phyloP scores from a whole-genome alignment of 2,329 filamentous ascomycete species.

The Fusarium secorum region DNA sequence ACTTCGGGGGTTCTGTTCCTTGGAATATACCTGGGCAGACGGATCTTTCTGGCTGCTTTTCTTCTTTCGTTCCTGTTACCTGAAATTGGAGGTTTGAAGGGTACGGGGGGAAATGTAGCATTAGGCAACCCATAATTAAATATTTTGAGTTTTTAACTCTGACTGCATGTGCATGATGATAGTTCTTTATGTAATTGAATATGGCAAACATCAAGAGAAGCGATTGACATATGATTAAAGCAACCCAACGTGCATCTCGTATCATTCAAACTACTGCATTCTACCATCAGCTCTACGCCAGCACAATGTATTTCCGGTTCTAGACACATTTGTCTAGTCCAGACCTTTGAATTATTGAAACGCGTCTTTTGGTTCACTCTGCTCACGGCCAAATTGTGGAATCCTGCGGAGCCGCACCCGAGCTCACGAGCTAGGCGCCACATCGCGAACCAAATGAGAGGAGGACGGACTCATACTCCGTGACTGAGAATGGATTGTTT shows the following conservation, averaged over 20 bases:
- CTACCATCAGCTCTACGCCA: neutral
- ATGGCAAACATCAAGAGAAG: neutral
- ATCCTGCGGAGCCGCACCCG: constrained; percentile 37
- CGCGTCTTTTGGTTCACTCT: neutral
- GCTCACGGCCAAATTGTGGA: constrained; percentile 25
- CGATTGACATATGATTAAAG: constrained; percentile 15
- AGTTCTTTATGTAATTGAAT: neutral
- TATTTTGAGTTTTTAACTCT: constrained; percentile 9
- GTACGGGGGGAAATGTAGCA: neutral
- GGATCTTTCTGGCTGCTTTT: neutral
- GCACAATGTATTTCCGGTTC: neutral
- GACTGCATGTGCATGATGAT: neutral
- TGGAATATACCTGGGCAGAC: constrained; percentile 5
- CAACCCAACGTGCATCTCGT: constrained; percentile 21
- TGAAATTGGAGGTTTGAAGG: neutral
- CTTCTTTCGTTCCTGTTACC: neutral
- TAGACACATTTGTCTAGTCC: constrained; percentile 2
- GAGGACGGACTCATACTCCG: neutral
- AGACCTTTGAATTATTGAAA: constrained; percentile 3
- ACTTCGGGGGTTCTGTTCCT: constrained; percentile 4
- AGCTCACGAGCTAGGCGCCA: constrained; percentile 12
- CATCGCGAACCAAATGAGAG: neutral
- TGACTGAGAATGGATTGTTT: constrained; percentile 10
- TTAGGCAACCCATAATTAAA: neutral
- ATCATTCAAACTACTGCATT: constrained; percentile 9